Evolutionary conservation across 2,329 filamentous ascomycete species (phyloP).

Genomic region (Colletotrichum sp.): DNA sequence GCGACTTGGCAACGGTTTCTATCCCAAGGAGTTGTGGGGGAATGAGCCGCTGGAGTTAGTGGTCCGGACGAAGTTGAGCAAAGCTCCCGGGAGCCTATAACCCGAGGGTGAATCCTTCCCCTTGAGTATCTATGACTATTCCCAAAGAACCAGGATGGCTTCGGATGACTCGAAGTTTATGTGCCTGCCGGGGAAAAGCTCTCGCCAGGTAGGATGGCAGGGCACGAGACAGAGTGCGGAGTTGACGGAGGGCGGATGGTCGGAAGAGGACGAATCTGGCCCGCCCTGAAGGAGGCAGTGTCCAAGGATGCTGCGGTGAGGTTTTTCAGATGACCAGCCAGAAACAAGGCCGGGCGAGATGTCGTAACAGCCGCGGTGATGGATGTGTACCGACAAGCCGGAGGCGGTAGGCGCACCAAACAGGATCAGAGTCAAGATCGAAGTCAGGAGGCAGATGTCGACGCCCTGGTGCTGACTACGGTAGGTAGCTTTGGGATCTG

Average conservation of each 20-base stretch:
- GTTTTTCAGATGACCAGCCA: not conserved
- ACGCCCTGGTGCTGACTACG: not conserved
- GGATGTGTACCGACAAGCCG: not conserved
- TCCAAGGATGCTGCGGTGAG: not conserved
- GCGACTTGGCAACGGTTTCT: not conserved
- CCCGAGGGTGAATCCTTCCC: not conserved
- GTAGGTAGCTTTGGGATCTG: not conserved
- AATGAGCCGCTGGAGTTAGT: not conserved
- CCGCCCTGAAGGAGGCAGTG: not conserved
- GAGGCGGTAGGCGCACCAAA: not conserved
- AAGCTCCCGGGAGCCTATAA: not conserved
- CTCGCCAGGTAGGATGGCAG: not conserved
- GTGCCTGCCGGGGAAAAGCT: conserved; percentile 1
- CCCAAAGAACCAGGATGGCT: not conserved
- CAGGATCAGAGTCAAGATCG: not conserved
- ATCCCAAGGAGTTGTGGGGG: not conserved
- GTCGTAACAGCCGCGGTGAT: not conserved
- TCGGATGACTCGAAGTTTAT: conserved; percentile 7
- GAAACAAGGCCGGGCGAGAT: not conserved
- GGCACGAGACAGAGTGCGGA: not conserved
- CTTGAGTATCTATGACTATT: not conserved
- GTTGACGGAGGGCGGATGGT: not conserved
- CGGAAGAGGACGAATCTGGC: not conserved
- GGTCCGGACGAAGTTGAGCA: not conserved
- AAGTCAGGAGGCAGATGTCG: not conserved